phyloP scores from a whole-genome alignment of 495 filamentous ascomycete species.

The Venustampulla echinocandica region DNA sequence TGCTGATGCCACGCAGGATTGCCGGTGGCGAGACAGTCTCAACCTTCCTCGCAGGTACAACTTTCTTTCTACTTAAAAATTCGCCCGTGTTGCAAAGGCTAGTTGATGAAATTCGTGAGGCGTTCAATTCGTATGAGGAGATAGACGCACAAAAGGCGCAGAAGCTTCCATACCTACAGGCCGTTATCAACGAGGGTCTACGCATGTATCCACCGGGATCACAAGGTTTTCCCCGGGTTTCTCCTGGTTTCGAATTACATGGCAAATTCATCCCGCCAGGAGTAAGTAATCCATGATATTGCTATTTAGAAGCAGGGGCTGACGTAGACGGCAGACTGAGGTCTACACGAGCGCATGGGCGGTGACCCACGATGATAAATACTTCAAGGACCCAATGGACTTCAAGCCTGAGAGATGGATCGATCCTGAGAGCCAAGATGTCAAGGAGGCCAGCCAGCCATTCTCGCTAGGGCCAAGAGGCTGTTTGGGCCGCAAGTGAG shows the following conservation, averaged over 20 bases:
- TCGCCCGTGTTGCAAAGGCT: constrained; percentile 44
- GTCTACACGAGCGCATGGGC: constrained; percentile 39
- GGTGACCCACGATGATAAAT: constrained; percentile 29
- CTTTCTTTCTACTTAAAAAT: constrained; percentile 56
- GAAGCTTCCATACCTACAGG: constrained; percentile 45
- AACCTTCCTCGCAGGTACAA: constrained; percentile 31
- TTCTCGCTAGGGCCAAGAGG: constrained; percentile 52
- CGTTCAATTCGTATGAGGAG: background rate
- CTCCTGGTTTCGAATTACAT: background rate
- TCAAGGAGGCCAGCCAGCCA: constrained; percentile 38
- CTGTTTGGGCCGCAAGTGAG: constrained; percentile 52
- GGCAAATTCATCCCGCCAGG: constrained; percentile 6
- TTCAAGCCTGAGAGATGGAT: constrained; percentile 23
- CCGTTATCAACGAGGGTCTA: constrained; percentile 49
- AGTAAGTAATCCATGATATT: background rate
- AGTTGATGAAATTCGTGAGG: constrained; percentile 51
- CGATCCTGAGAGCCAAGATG: constrained; percentile 32
- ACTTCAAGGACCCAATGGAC: constrained; percentile 28
- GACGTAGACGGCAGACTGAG: constrained; percentile 35
- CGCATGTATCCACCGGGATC: constrained; percentile 52
- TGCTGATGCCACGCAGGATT: constrained; percentile 54
- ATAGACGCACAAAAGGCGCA: constrained; percentile 31
- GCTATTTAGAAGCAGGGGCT: too few relatives aligned
- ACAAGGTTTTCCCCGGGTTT: constrained; percentile 43
- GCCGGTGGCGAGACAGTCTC: constrained; percentile 51